phyloP scores from a whole-genome alignment of 768 basidiomycete species.

The Sarcodon aspratus region DNA sequence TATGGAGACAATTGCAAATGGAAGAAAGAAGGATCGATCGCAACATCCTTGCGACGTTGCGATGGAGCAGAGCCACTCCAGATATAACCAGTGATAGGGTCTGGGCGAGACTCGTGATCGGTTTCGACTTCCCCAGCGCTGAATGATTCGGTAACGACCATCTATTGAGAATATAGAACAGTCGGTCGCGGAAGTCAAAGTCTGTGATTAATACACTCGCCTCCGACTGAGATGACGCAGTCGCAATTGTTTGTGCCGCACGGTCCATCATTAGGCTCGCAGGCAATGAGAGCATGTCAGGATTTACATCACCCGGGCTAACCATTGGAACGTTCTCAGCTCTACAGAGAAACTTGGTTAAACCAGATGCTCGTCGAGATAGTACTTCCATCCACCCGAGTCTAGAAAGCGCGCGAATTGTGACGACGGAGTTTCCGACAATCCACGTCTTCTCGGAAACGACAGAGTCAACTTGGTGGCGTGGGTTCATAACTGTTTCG shows the following conservation, averaged over 20 bases:
- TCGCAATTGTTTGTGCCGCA: slow-evolving; percentile 11
- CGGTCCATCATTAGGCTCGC: slow-evolving; percentile 68
- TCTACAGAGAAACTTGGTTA: slow-evolving; percentile 73
- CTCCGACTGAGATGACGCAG: slow-evolving; percentile 1
- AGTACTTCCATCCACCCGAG: slow-evolving; percentile 86
- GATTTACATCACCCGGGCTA: slow-evolving; percentile 73
- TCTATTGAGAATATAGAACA: background rate
- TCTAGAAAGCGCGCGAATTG: slow-evolving; percentile 60
- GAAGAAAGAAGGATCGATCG: slow-evolving; percentile 77
- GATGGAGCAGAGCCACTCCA: slow-evolving; percentile 85
- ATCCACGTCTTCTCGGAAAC: slow-evolving; percentile 73
- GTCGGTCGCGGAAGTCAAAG: background rate
- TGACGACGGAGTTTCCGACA: slow-evolving; percentile 73
- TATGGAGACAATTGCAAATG: slow-evolving; percentile 79
- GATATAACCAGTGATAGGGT: slow-evolving; percentile 76
- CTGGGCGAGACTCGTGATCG: slow-evolving; percentile 31
- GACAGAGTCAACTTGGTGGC: slow-evolving; percentile 22
- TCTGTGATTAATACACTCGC: slow-evolving; percentile 10
- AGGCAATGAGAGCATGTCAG: slow-evolving; percentile 62
- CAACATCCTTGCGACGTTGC: slow-evolving; percentile 78
- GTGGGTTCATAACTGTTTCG: slow-evolving; percentile 65
- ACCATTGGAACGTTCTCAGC: slow-evolving; percentile 86
- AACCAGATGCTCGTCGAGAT: slow-evolving; percentile 81
- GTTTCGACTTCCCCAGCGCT: slow-evolving; percentile 3
- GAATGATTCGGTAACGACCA: background rate